Conservation (phyloP, 257 asterid species). For the Rubia yunnanensis region DNA sequence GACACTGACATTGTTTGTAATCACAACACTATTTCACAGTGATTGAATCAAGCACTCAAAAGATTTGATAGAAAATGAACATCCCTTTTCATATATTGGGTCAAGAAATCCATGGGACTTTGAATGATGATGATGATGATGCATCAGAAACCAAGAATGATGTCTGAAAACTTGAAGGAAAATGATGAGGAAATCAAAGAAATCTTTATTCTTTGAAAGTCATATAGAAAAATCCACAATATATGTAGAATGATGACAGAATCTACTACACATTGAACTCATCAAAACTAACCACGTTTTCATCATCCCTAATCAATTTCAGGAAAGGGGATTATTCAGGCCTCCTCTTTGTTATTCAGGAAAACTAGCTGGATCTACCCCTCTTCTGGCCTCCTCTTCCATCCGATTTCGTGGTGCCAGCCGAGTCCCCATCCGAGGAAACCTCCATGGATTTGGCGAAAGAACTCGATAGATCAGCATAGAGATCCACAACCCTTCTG, state of each 20-base stretch:
- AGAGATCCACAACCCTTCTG: slow-evolving; percentile 32
- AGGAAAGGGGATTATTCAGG: slow-evolving; percentile 8
- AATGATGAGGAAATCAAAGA: neutral
- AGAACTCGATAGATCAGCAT: slow-evolving; percentile 32
- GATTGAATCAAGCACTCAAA: neutral
- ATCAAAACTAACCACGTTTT: neutral
- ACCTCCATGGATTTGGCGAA: slow-evolving; percentile 25
- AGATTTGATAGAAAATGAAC: neutral
- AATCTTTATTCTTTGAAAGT: neutral
- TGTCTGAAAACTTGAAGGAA: neutral
- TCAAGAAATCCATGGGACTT: slow-evolving; percentile 7
- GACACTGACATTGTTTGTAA: neutral
- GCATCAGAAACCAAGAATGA: neutral
- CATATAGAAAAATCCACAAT: neutral
- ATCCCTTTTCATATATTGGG: slow-evolving; percentile 8
- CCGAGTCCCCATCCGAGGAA: slow-evolving; percentile 33
- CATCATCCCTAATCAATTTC: neutral
- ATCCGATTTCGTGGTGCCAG: slow-evolving; percentile 25
- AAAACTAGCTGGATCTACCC: slow-evolving; percentile 18
- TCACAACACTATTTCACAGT: neutral
- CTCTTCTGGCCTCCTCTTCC: slow-evolving; percentile 30
- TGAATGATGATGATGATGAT: slow-evolving; percentile 5
- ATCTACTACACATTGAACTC: slow-evolving; percentile 1
- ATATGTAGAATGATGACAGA: slow-evolving; percentile 2
- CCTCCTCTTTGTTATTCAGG: neutral